phyloP scores from a whole-genome alignment of 202 grass and related monocot genomes.

The Musa balbisiana region DNA sequence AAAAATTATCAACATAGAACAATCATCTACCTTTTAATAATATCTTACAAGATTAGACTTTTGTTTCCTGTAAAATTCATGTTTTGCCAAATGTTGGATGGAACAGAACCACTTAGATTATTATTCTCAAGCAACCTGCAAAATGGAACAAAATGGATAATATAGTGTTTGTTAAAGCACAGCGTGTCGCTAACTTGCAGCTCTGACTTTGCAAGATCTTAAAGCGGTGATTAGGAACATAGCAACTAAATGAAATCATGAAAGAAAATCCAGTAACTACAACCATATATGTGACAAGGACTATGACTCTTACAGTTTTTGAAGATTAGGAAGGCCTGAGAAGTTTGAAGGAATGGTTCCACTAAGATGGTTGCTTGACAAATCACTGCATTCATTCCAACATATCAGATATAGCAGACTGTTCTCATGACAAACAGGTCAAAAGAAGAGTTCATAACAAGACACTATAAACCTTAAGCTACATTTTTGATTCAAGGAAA shows the following conservation, averaged over 20 bases:
- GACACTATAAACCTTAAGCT: too few species aligned
- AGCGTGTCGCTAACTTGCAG: not conserved
- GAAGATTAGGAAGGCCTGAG: conserved; percentile 64
- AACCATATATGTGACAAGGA: not conserved
- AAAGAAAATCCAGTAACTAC: not conserved
- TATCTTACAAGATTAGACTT: conserved; percentile 72
- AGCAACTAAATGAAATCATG: conserved; percentile 1
- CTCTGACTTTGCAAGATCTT: not conserved
- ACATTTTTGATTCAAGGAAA: not conserved
- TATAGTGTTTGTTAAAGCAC: not conserved
- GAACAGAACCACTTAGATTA: conserved; percentile 53
- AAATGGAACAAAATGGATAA: conserved; percentile 14
- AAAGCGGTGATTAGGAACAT: not conserved
- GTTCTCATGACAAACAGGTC: too few species aligned
- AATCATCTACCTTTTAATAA: conserved; percentile 5
- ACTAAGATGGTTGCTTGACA: conserved; percentile 68
- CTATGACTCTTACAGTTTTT: conserved; percentile 57
- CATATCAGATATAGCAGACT: not conserved
- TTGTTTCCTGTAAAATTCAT: conserved; percentile 38
- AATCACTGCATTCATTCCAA: conserved; percentile 45
- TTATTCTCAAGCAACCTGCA: conserved; percentile 71
- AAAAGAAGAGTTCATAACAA: too few species aligned
- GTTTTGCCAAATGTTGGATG: conserved; percentile 59
- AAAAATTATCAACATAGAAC: conserved; percentile 11
- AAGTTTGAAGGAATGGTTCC: conserved; percentile 67